Base-by-base conservation (phyloP, 306 rosid genomes). In the Sicyos edulis region DNA sequence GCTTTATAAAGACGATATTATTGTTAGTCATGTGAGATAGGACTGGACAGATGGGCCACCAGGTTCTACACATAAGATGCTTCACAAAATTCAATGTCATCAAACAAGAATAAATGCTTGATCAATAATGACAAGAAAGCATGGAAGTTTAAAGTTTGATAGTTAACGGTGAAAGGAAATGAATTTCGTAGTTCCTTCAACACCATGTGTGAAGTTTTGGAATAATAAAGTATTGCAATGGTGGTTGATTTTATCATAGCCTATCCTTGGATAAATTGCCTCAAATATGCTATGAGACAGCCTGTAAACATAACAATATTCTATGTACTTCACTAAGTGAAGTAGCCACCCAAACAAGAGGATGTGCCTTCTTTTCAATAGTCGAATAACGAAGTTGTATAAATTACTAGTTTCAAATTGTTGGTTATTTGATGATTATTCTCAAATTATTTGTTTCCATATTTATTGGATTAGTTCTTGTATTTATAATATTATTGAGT, bases 1-100 rank as follows among this genome's bases (percentile, higher is more conserved):
- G 72, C 32, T 66, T 66, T 66, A 14, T 14, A 24, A 6, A 49
- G 19, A 1, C 14, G 58, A 68, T 68, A 7, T 8, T 22, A 15
- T 12, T 68, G 72, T 47, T 8, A 22, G 37, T 49, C 49, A 44
- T 68, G 58, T 68, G 73, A 49, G 73, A 24, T 68, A 21, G 10
- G 22, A 47, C 22, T 49, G 57, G n/a, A n/a, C n/a, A n/a, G n/a
- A 68, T 14, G 58, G 42, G 73, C 73, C 10, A 68, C 57, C 44
- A 22, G 10, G 40, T 68, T 21, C 45, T 47, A 40, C 22, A 68
- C 22, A 49, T 56, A n/a, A n/a, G n/a, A n/a, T n/a, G n/a, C n/a
- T n/a, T n/a, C n/a, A n/a, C n/a, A n/a, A n/a, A n/a, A n/a, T n/a
- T n/a, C n/a, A n/a, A n/a, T n/a, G n/a, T n/a, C n/a, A n/a, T n/a